Evolutionary conservation across 1,139 yeast genomes (phyloP), one percentile per base, ranked within the genome.

Genomic region (Sugiyamaella sp.): DNA sequence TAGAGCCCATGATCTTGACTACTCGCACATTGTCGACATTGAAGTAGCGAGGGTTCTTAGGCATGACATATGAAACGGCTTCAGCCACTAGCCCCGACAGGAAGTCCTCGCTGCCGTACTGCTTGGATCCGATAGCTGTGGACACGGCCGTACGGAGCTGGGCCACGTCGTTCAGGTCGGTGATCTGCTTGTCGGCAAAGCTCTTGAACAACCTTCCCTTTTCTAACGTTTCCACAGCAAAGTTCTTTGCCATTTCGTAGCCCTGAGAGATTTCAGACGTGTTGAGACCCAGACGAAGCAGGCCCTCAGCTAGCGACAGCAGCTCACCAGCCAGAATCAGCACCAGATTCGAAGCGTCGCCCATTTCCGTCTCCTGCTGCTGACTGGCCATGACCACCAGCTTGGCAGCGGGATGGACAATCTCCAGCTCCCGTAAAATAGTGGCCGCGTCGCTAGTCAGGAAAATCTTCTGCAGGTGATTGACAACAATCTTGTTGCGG

Each of bases 381-480:
- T 91, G 89, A 19, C 96, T 84, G 21, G 98, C 97, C 97, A 90
- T 89, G 56, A 93, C 95, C 60, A 93, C 80, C 46, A 93, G 83
- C 72, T 93, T 93, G 19, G 95, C 99, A 1, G 97, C 98, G 5
- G 99, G 99, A 70, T 93, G 99, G 46, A 93, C 93, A 60, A 95
- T 89, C 63, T 93, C 98, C 55, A 93, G 77, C 71, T 95, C 98
- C 63, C 88, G 82, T 59, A 93, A 77, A 85, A 93, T 93, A 9
- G 99, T 93, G 41, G 98, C 97, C 12, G 98, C 98, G 72, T 95
- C 99, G 64, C 89, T 89, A 46, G 99, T 93, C 61, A 93, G 82
- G 68, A 90, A 89, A 35, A 88, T 86, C 71, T 85, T 90, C 56
- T 91, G 91, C 62, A 88, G 60, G 58, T 73, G 86, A 74, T 93